These are phyloP conservation scores for Olyra latifolia DNA, from an alignment of 176 grass and related monocot genomes.

Conservation along the genomic window DNA sequence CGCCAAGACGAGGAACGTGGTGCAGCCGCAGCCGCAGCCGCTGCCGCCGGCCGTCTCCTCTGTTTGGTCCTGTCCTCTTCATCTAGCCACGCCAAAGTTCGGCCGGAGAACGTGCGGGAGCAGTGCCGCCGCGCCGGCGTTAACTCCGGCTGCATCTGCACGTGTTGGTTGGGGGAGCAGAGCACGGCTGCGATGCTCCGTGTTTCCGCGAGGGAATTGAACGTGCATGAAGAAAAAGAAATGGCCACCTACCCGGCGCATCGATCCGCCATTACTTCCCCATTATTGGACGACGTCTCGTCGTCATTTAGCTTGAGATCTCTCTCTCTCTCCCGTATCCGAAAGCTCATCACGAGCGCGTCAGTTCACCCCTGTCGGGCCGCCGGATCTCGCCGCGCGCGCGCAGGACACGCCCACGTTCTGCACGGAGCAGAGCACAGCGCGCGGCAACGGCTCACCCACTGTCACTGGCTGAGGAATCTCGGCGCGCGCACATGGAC, in stretches of 20 bases:
- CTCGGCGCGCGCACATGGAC: conserved; percentile 20
- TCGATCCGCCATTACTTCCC: not conserved
- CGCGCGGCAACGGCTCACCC: not conserved
- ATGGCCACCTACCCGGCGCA: not conserved
- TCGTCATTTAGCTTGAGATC: not conserved
- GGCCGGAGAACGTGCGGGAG: conserved; percentile 3
- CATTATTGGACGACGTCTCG: not conserved
- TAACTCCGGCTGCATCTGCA: not conserved
- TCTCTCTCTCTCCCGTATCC: not conserved
- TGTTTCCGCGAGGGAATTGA: not conserved
- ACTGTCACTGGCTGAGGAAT: not conserved
- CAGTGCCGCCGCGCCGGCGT: not conserved
- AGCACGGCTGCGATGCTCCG: not conserved
- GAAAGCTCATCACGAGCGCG: conserved; percentile 21
- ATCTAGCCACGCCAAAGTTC: not conserved
- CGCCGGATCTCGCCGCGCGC: not conserved
- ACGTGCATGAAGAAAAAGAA: not conserved
- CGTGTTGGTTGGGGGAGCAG: conserved; percentile 28
- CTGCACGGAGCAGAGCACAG: not conserved
- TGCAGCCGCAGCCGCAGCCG: no score
- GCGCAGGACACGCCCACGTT: not conserved
- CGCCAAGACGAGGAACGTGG: not conserved
- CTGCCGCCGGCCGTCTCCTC: no score
- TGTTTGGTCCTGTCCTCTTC: not conserved
- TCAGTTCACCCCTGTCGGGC: not conserved